Evolutionary conservation across 2,329 filamentous ascomycete genomes (phyloP).

Genomic region (Hypoxylon sp.): DNA sequence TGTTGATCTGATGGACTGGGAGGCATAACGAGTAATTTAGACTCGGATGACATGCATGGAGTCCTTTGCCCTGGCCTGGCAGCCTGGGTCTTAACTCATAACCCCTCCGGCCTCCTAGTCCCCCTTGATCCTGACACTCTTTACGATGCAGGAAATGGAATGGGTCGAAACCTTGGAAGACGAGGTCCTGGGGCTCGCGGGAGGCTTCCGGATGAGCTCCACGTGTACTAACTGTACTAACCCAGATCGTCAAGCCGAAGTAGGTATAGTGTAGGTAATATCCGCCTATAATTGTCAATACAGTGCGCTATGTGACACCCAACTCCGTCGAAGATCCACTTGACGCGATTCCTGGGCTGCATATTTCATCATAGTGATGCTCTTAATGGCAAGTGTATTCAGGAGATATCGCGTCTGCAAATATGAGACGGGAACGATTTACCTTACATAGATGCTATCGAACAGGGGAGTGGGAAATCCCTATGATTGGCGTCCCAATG

Average conservation of each 20-base stretch:
- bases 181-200: conserved; percentile 48
- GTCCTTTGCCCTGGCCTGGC: conserved; percentile 18
- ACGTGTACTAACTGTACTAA: conserved; percentile 48
- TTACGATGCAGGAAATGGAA: conserved; percentile 30
- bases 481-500: conserved; percentile 41
- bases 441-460: not conserved
- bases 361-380: conserved; percentile 37
- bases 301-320: conserved; percentile 12
- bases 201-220: conserved; percentile 47
- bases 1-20: conserved; percentile 21
- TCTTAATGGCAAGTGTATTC: conserved; percentile 21
- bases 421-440: conserved; percentile 26
- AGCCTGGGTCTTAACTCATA: conserved; percentile 14
- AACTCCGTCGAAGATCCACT: conserved; percentile 27
- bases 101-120: not conserved
- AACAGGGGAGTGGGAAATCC: conserved; percentile 23
- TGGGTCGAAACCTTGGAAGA: conserved; percentile 38
- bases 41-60: conserved; percentile 27
- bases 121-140: conserved; percentile 29
- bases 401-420: conserved; percentile 20
- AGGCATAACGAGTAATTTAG: conserved; percentile 18
- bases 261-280: conserved; percentile 43
- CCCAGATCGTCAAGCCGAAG: conserved; percentile 39
- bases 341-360: conserved; percentile 31
- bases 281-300: conserved; percentile 36